Conservation (phyloP, 164 flowering plant genomes). For the Liquidambar formosana region DNA sequence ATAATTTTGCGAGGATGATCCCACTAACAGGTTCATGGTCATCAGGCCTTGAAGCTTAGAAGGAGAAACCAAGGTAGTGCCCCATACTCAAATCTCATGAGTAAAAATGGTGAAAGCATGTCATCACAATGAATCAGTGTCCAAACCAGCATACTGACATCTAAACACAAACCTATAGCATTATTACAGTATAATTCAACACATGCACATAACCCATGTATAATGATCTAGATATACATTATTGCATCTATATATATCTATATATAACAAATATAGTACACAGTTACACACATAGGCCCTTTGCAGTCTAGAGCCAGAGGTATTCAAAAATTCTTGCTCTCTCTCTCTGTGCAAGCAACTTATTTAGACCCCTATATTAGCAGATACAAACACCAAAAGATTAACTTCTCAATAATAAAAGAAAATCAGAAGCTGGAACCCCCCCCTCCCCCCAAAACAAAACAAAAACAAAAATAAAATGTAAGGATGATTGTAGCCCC, state of each 20-base stretch:
- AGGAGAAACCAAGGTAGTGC: not conserved
- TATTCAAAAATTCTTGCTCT: too few relatives aligned
- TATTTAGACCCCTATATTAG: not conserved
- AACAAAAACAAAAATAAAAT: constrained; percentile 6
- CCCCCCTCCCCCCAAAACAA: too few relatives aligned
- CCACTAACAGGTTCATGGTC: not conserved
- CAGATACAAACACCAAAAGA: not conserved
- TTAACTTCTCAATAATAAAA: not conserved
- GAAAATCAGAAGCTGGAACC: not conserved
- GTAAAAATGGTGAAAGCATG: not conserved
- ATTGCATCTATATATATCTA: too few relatives aligned
- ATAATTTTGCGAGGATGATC: not conserved
- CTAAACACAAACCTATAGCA: too few relatives aligned
- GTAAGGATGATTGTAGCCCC: constrained; percentile 67
- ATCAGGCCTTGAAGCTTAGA: not conserved
- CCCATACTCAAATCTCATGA: not conserved
- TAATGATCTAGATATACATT: too few relatives aligned
- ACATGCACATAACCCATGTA: too few relatives aligned
- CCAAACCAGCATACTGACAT: not conserved
- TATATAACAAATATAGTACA: too few relatives aligned
- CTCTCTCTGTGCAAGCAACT: not conserved
- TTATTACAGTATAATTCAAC: too few relatives aligned
- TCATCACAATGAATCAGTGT: not conserved
- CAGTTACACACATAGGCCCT: too few relatives aligned
- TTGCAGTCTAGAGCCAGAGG: too few relatives aligned